These are phyloP conservation scores for Cercospora sp. DNA, from an alignment of 2,329 filamentous ascomycete genomes.

Conservation along the genomic window DNA sequence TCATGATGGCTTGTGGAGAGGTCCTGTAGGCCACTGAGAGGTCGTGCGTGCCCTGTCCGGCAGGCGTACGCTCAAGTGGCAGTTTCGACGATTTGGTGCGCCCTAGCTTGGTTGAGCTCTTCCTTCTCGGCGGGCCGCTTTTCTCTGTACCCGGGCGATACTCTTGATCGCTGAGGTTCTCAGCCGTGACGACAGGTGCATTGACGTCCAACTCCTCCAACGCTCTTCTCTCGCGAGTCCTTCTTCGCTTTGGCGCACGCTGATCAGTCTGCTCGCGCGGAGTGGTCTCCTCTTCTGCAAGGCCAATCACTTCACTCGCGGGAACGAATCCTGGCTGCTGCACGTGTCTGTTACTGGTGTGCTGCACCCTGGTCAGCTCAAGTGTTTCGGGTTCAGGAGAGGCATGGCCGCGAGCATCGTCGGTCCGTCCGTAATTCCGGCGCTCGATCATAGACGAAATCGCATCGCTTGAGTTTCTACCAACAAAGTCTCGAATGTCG, in stretches of 20 bases:
- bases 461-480: not conserved
- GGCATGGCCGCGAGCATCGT: not conserved
- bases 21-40: constrained; percentile 8
- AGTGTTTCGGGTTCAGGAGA: not conserved
- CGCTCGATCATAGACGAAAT: constrained; percentile 22
- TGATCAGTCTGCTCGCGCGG: constrained; percentile 13
- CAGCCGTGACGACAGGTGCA: constrained; percentile 6
- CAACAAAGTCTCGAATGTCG: constrained; percentile 38
- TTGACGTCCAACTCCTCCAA: constrained; percentile 33
- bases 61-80: constrained; percentile 43
- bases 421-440: constrained; percentile 15
- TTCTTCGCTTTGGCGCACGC: constrained; percentile 29
- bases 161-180: constrained; percentile 14
- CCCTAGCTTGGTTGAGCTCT: constrained; percentile 25
- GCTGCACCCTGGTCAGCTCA: not conserved
- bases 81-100: constrained; percentile 42
- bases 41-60: constrained; percentile 29
- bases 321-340: constrained; percentile 30
- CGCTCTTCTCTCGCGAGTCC: constrained; percentile 25
- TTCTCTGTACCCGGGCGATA: constrained; percentile 19
- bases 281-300: constrained; percentile 16
- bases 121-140: constrained; percentile 21
- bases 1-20: constrained; percentile 6
- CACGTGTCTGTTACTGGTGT: not conserved
- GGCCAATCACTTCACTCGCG: constrained; percentile 33